Evolutionary conservation across 306 rosid species (phyloP).

Genomic region (Clitoria ternatea): DNA sequence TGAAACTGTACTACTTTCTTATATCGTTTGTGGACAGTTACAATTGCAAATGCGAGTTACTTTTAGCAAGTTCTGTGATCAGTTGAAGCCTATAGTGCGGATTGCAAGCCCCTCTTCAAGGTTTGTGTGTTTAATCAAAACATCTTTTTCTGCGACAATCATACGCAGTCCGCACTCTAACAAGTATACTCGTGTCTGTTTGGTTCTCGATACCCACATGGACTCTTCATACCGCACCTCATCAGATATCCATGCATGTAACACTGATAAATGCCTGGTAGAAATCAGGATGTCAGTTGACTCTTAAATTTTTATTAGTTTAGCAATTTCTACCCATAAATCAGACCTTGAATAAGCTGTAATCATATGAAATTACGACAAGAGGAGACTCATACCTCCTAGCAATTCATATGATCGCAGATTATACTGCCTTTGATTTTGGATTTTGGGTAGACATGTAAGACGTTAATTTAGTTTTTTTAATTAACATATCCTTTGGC

Average conservation of each 20-base stretch:
- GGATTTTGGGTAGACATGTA: too few species aligned
- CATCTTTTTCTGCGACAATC: too few species aligned
- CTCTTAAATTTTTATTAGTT: background rate
- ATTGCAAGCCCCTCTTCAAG: conserved; percentile 2
- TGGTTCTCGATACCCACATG: background rate
- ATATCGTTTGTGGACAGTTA: background rate
- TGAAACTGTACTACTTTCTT: background rate
- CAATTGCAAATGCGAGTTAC: conserved; percentile 13
- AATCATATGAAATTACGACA: too few species aligned
- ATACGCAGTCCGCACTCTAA: background rate
- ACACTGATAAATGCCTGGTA: too few species aligned
- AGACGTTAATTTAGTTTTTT: too few species aligned
- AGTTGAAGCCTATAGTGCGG: conserved; percentile 3
- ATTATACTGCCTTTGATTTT: too few species aligned
- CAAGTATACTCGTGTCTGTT: background rate
- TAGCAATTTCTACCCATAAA: too few species aligned
- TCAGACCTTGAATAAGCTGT: too few species aligned
- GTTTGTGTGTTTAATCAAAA: background rate
- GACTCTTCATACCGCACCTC: background rate
- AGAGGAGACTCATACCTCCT: too few species aligned
- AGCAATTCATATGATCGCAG: too few species aligned
- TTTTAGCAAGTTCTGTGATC: background rate
- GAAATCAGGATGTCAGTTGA: background rate
- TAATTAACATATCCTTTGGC: too few species aligned
- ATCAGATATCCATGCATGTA: background rate